phyloP scores from a whole-genome alignment of 2,329 filamentous ascomycete genomes.

The Fusarium nodosum region DNA sequence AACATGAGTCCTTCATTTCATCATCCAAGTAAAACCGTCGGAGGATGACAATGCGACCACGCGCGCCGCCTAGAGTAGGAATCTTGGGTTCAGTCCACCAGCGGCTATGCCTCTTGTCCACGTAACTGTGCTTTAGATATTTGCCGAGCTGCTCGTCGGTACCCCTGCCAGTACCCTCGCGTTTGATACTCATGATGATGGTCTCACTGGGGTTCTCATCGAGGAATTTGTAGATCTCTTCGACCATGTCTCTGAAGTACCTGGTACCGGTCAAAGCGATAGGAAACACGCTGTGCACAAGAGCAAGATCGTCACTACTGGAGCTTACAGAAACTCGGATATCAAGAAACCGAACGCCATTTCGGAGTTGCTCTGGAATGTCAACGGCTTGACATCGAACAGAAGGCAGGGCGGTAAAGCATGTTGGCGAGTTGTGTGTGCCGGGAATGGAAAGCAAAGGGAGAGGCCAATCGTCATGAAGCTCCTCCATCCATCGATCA shows the following conservation, averaged over 20 bases:
- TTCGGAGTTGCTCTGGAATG: constrained; percentile 82
- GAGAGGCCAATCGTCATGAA: constrained; percentile 79
- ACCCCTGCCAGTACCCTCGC: constrained; percentile 85
- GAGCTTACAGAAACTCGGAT: constrained; percentile 75
- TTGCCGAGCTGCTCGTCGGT: constrained; percentile 83
- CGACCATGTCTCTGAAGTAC: constrained; percentile 80
- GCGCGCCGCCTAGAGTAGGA: constrained; percentile 81
- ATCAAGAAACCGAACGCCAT: constrained; percentile 95
- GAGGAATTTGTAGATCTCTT: constrained; percentile 80
- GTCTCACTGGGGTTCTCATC: constrained; percentile 83
- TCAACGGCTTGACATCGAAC: constrained; percentile 92
- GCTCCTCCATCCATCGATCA: constrained; percentile 82
- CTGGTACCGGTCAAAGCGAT: constrained; percentile 86
- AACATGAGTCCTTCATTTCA: constrained; percentile 62
- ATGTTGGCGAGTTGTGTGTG: constrained; percentile 94
- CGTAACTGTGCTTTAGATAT: constrained; percentile 81
- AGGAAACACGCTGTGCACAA: constrained; percentile 93
- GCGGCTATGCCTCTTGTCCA: constrained; percentile 64
- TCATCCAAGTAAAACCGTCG: constrained; percentile 81
- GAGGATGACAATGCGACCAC: constrained; percentile 86
- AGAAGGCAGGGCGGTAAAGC: constrained; percentile 85
- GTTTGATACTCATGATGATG: constrained; percentile 88
- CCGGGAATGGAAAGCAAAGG: constrained; percentile 90
- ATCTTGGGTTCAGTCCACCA: constrained; percentile 87
- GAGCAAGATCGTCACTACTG: constrained; percentile 75